These are phyloP conservation scores for Pulicaria dysenterica DNA, from an alignment of 129 eudicot species.

Conservation along the genomic window DNA sequence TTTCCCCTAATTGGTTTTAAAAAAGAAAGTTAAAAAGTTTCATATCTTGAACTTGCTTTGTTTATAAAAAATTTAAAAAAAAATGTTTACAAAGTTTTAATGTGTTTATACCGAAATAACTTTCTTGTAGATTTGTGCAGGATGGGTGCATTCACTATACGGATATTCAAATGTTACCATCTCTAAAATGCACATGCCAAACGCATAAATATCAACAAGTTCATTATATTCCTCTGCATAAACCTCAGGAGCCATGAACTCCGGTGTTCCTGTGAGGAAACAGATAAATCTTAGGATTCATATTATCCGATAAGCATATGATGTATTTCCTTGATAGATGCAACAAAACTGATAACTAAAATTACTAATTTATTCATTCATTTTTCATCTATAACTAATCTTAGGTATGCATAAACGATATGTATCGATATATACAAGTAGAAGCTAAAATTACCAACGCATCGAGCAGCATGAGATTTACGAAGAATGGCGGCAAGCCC, in stretches of 20 bases:
- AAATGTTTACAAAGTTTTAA: not conserved
- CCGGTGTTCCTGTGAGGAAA: slow-evolving; percentile 74
- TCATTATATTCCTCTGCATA: slow-evolving; percentile 92
- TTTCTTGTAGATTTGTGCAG: slow-evolving; percentile 98
- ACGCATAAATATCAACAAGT: slow-evolving; percentile 86
- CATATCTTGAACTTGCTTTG: not conserved
- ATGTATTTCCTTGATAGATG: too few relatives aligned
- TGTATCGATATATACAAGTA: not conserved
- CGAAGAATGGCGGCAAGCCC: slow-evolving; percentile 91
- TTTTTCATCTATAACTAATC: too few relatives aligned
- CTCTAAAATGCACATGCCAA: slow-evolving; percentile 98
- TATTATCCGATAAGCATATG: too few relatives aligned
- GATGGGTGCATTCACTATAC: slow-evolving; percentile 89
- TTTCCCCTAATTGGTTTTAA: slow-evolving; percentile 55
- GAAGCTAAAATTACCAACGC: slow-evolving; percentile 61
- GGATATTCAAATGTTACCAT: slow-evolving; percentile 97
- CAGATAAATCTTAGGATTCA: not conserved
- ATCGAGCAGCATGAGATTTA: slow-evolving; percentile 88
- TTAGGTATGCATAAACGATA: not conserved
- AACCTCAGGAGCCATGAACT: slow-evolving; percentile 98
- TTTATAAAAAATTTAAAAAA: not conserved
- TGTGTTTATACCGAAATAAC: slow-evolving; percentile 70
- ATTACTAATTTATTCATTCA: too few relatives aligned
- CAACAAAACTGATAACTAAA: too few relatives aligned
- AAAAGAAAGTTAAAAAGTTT: not conserved